phyloP scores from a whole-genome alignment of 2,329 filamentous ascomycete species.

The Aspergillus latus region DNA sequence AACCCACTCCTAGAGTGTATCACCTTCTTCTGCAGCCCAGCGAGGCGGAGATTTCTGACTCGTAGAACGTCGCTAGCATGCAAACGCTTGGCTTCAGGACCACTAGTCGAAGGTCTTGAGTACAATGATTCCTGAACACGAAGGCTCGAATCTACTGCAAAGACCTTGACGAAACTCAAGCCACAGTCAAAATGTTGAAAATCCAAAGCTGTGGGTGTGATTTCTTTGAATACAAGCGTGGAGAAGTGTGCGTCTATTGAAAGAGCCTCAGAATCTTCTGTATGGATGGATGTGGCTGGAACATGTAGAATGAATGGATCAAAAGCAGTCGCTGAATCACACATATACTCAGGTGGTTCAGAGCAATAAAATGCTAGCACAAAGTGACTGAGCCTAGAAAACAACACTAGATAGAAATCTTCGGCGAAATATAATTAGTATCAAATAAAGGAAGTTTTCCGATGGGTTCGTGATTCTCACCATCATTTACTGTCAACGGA shows the following conservation, averaged over 20 bases:
- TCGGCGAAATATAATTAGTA: background rate
- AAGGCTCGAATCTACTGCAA: slow-evolving; percentile 34
- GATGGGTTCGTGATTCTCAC: slow-evolving; percentile 25
- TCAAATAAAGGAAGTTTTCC: background rate
- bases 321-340: slow-evolving; percentile 25
- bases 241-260: slow-evolving; percentile 24
- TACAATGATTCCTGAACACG: slow-evolving; percentile 39
- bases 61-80: slow-evolving; percentile 24
- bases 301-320: slow-evolving; percentile 38
- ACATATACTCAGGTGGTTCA: slow-evolving; percentile 22
- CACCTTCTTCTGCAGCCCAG: slow-evolving; percentile 12
- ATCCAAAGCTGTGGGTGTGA: slow-evolving; percentile 20
- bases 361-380: slow-evolving; percentile 36
- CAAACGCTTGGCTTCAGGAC: slow-evolving; percentile 14
- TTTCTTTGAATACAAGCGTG: slow-evolving; percentile 36
- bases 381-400: slow-evolving; percentile 40
- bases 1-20: slow-evolving; percentile 29
- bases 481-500: slow-evolving; percentile 31
- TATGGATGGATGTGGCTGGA: slow-evolving; percentile 20
- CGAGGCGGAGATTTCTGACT: slow-evolving; percentile 22
- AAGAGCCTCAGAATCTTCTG: slow-evolving; percentile 12
- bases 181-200: slow-evolving; percentile 22
- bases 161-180: slow-evolving; percentile 37
- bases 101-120: slow-evolving; percentile 17
- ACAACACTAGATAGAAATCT: slow-evolving; percentile 43